phyloP scores from a whole-genome alignment of 768 basidiomycete genomes.

The Aureoboletus auriporus region DNA sequence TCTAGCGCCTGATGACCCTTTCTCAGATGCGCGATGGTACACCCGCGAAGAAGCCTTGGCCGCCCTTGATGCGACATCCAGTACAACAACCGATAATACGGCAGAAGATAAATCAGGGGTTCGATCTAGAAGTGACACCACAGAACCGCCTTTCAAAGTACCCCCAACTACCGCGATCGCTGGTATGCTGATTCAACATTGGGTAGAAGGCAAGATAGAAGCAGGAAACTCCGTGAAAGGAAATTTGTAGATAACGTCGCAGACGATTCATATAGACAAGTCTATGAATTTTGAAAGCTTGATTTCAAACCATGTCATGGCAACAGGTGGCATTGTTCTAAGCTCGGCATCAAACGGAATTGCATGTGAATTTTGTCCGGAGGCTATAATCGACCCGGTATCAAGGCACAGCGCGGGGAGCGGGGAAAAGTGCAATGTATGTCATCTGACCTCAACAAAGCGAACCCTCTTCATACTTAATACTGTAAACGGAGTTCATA shows the following conservation, averaged over 20 bases:
- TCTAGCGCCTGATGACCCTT: constrained; percentile 5
- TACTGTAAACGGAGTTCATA: not conserved
- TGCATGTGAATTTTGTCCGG: too few species aligned
- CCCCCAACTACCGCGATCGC: constrained; percentile 77
- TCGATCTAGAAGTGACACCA: constrained; percentile 18
- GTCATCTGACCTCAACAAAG: too few species aligned
- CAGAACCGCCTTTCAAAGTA: constrained; percentile 61
- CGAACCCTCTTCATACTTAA: too few species aligned
- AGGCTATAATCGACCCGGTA: too few species aligned
- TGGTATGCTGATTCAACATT: constrained; percentile 79
- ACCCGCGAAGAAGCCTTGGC: constrained; percentile 65
- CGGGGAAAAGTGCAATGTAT: too few species aligned
- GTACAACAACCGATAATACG: constrained; percentile 27
- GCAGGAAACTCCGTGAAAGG: constrained; percentile 41
- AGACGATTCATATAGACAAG: not conserved
- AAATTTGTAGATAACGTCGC: constrained; percentile 30
- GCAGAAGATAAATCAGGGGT: not conserved
- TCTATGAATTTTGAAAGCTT: not conserved
- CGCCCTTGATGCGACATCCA: constrained; percentile 41
- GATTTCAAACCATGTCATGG: not conserved
- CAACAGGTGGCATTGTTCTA: too few species aligned
- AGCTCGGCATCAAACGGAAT: too few species aligned
- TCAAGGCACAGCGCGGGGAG: too few species aligned
- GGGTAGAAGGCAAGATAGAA: constrained; percentile 63
- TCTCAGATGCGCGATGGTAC: constrained; percentile 84